Evolutionary conservation across 108 stramenopile species (phyloP), one percentile per base, ranked within the genome.

Genomic region (Fistulifera solaris): DNA sequence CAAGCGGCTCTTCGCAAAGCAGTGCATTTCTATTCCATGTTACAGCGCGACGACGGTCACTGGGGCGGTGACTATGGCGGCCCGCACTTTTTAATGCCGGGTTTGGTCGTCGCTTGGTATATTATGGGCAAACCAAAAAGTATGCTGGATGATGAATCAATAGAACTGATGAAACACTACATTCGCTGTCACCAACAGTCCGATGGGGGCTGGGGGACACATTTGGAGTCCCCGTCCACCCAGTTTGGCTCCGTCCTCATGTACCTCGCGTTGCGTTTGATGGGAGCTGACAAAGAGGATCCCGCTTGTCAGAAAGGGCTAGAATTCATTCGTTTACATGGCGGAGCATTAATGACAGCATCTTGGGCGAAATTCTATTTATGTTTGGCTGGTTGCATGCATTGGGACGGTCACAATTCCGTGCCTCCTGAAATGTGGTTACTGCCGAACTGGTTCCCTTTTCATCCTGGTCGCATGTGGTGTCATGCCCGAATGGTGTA

Each of bases 401-500:
- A 95, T 40, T 97, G 96, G 94, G 76, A 75, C 52, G 84, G 94
- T 31, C 93, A 95, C 75, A 95, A 95, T 68, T 79, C 83, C 27
- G 85, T 93, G 0, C 96, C 96, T 13, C 83, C 94, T 12, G 98
- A 99, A 81, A 93, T 98, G 91, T 97, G 96, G 96, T 67, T 97
- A 17, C 78, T 99, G 21, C 98, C 98, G 14, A 78, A 94, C 40
- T 99, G 96, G 96, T 92, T 91, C 63, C 95, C 96, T 12, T 96
- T 99, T 66, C 96, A 97, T 76, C 98, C 98, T 14, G 92, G 95
- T 40, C 71, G 95, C 11, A 76, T 99, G 71, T 99, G 98, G 98
- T 99, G 98, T 62, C 98, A 99, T 65, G 87, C 83, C 22, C 81
- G 98, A 21, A 99, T 99, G 98, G 98, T 99, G 17, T 97, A 96